phyloP scores from a whole-genome alignment of 306 rosid species.

The Fagus crenata region DNA sequence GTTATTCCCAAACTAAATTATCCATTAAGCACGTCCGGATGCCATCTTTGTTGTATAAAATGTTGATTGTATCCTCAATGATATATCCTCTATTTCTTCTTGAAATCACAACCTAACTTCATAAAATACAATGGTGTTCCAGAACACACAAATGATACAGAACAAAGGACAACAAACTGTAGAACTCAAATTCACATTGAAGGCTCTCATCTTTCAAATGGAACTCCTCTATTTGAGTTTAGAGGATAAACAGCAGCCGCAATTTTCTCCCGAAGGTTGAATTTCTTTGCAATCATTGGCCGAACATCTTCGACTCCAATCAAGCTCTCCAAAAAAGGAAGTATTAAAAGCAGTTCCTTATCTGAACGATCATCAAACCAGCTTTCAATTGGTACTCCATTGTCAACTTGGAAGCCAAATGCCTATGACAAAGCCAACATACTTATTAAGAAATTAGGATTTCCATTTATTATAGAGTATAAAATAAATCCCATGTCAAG shows the following conservation, averaged over 20 bases:
- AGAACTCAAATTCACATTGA: slow-evolving; percentile 42
- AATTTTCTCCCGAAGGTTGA: slow-evolving; percentile 79
- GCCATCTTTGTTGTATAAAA: slow-evolving; percentile 24
- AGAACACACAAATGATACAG: slow-evolving; percentile 37
- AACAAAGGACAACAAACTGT: slow-evolving; percentile 15
- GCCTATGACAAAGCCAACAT: slow-evolving; percentile 52
- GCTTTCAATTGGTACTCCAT: slow-evolving; percentile 98
- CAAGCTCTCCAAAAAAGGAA: slow-evolving; percentile 93
- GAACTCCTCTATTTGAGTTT: slow-evolving; percentile 51
- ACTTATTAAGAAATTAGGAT: slow-evolving; percentile 16
- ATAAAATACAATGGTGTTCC: slow-evolving; percentile 34
- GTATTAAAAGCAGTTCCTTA: slow-evolving; percentile 63
- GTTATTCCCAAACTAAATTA: slow-evolving; percentile 38
- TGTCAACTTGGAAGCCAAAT: slow-evolving; percentile 98
- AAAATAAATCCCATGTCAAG: not conserved
- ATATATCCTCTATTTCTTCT: slow-evolving; percentile 18
- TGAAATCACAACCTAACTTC: slow-evolving; percentile 35
- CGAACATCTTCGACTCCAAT: slow-evolving; percentile 95
- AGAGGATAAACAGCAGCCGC: slow-evolving; percentile 75
- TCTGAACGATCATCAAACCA: slow-evolving; percentile 95
- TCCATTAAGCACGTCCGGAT: slow-evolving; percentile 25
- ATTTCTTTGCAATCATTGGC: slow-evolving; percentile 73
- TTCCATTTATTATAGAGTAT: not conserved
- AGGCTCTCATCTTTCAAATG: slow-evolving; percentile 45
- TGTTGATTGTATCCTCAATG: slow-evolving; percentile 30